Evolutionary conservation across 2,329 filamentous ascomycete species (phyloP).

Genomic region (Fusarium neocosmosporiellum): DNA sequence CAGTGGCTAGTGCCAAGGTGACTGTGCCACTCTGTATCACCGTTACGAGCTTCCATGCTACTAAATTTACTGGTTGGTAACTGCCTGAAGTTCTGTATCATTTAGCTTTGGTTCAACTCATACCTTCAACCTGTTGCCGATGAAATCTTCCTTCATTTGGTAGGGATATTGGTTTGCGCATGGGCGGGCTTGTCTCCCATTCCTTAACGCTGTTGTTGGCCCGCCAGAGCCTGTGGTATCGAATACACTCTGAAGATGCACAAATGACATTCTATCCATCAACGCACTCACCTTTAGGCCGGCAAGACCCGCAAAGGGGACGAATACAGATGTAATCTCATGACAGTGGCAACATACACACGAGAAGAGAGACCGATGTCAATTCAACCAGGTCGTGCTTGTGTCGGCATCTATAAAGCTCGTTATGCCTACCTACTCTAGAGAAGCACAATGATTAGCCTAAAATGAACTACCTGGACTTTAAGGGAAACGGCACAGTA

Average conservation of each 20-base stretch:
- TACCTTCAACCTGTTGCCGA: neutral
- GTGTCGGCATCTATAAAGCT: neutral
- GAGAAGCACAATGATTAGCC: neutral
- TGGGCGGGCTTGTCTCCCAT: neutral
- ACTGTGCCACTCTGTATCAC: neutral
- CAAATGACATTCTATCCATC: neutral
- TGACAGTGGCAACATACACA: too few relatives aligned
- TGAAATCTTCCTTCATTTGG: neutral
- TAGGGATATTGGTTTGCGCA: neutral
- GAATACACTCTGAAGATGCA: neutral
- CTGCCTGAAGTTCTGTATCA: neutral
- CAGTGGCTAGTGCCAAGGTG: neutral
- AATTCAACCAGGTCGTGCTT: neutral
- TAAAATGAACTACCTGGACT: neutral
- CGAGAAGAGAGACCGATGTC: neutral
- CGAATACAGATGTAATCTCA: neutral
- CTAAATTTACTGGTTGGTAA: neutral
- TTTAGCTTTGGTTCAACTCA: neutral
- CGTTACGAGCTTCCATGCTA: neutral
- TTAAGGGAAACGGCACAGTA: neutral
- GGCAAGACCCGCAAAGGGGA: neutral
- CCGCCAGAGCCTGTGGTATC: neutral
- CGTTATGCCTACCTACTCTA: slow-evolving; percentile 1
- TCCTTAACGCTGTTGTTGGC: neutral
- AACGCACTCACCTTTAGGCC: neutral